These are phyloP conservation scores for Pseudophaeomoniella oleicola DNA, from an alignment of 2,329 filamentous ascomycete genomes.

Conservation along the genomic window DNA sequence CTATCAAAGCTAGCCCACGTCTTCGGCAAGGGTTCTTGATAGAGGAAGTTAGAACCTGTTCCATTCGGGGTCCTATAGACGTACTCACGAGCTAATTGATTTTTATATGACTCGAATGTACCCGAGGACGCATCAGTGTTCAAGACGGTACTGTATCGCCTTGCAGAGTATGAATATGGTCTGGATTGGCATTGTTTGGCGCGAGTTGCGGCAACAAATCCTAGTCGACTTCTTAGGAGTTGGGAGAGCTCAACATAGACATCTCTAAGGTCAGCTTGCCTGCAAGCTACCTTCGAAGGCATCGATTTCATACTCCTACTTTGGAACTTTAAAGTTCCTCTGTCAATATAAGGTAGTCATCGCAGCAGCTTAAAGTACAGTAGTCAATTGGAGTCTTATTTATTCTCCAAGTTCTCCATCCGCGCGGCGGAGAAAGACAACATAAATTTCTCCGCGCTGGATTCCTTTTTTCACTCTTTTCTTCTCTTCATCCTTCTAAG, in stretches of 20 bases:
- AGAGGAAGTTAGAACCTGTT: neutral
- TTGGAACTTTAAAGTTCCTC: too few relatives aligned
- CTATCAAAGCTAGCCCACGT: constrained; percentile 20
- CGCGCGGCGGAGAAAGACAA: too few relatives aligned
- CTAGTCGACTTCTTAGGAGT: neutral
- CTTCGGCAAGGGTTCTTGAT: neutral
- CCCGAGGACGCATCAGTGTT: neutral
- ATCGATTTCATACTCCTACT: too few relatives aligned
- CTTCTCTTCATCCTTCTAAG: constrained; percentile 89
- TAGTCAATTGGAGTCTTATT: too few relatives aligned
- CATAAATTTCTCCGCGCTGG: too few relatives aligned
- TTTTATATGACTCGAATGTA: neutral
- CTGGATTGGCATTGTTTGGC: neutral
- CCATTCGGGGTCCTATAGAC: neutral
- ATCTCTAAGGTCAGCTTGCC: neutral
- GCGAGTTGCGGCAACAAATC: neutral
- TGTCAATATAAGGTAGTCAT: too few relatives aligned
- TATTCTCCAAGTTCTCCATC: too few relatives aligned
- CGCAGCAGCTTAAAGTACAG: too few relatives aligned
- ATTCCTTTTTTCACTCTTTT: constrained; percentile 20
- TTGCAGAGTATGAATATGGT: neutral
- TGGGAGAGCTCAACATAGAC: neutral
- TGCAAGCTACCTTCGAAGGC: neutral
- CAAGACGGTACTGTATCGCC: neutral
- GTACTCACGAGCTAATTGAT: neutral